Evolutionary conservation across 345 rosid genomes (phyloP).

Genomic region (Gossypium bickii): DNA sequence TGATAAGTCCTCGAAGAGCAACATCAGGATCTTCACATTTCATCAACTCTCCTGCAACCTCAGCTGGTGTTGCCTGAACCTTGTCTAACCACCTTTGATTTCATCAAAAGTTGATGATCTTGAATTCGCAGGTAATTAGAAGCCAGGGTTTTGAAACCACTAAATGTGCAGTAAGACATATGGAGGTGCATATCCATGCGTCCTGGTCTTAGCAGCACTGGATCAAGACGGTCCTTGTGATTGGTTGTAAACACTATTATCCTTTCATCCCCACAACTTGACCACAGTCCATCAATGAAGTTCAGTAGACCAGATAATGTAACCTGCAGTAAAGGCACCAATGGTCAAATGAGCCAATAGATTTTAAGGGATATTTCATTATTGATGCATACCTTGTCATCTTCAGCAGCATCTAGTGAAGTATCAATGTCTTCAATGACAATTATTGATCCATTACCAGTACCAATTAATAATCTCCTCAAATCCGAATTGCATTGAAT

Average conservation of each 20-base stretch:
- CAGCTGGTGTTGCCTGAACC: conserved; percentile 52
- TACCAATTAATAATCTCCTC: conserved; percentile 40
- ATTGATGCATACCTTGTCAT: conserved; percentile 30
- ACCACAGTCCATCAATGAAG: conserved; percentile 66
- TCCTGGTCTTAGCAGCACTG: conserved; percentile 47
- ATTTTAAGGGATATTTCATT: background rate
- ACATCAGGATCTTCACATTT: conserved; percentile 30
- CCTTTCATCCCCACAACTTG: conserved; percentile 60
- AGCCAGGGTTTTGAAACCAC: conserved; percentile 40
- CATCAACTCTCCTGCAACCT: conserved; percentile 51
- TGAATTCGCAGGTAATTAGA: conserved; percentile 31
- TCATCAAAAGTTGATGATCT: conserved; percentile 33
- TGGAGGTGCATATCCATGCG: conserved; percentile 52
- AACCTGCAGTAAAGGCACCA: conserved; percentile 25
- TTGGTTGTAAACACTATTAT: conserved; percentile 56
- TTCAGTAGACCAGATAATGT: conserved; percentile 54
- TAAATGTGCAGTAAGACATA: conserved; percentile 45
- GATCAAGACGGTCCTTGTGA: conserved; percentile 54
- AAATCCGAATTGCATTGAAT: conserved; percentile 48
- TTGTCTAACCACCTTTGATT: conserved; percentile 31
- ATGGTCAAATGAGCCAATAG: too few species aligned
- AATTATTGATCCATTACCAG: conserved; percentile 39
- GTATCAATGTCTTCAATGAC: conserved; percentile 50
- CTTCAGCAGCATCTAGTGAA: conserved; percentile 30
- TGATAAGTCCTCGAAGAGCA: conserved; percentile 36